Percentiles rank a stretch among this genome's conserved stretches.
Evolutionary conservation across 176 grass and related monocot species (phyloP).

Genomic region (Zoysia pacifica): DNA sequence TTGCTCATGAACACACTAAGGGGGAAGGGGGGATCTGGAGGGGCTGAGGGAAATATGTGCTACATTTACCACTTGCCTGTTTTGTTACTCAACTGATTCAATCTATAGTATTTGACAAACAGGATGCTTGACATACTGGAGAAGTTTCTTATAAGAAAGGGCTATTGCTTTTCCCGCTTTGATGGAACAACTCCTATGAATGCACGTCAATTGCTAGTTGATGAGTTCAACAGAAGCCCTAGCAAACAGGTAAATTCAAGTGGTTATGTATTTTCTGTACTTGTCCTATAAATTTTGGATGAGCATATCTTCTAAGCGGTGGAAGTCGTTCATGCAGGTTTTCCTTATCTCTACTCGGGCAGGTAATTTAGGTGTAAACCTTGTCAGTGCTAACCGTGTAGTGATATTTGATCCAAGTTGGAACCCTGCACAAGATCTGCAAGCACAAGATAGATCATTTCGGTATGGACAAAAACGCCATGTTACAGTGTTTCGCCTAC

Average conservation of each 20-base stretch:
- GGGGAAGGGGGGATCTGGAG: neutral
- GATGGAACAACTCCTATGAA: constrained; percentile 97
- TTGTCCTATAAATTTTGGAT: constrained; percentile 25
- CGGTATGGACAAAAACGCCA: constrained; percentile 87
- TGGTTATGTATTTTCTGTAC: constrained; percentile 23
- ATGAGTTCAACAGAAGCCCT: constrained; percentile 97
- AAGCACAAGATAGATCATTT: constrained; percentile 98
- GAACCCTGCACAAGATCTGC: constrained; percentile 97
- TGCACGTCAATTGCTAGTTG: constrained; percentile 75
- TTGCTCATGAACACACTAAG: neutral
- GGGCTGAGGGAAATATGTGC: neutral
- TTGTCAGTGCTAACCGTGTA: constrained; percentile 93
- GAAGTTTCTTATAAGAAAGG: constrained; percentile 97
- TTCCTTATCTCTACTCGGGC: constrained; percentile 97
- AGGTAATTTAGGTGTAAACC: constrained; percentile 90
- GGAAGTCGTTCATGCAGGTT: constrained; percentile 59
- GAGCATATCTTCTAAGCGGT: neutral
- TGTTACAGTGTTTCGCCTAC: constrained; percentile 89
- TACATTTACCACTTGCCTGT: constrained; percentile 28
- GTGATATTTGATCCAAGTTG: constrained; percentile 99
- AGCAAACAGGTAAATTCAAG: constrained; percentile 74
- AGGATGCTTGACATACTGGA: constrained; percentile 99
- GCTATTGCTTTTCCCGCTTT: constrained; percentile 97
- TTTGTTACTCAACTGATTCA: constrained; percentile 26
- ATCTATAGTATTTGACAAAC: constrained; percentile 37